A percentile compares a stretch with the other conserved stretches of the same genome.
Evolutionary conservation across 2,329 filamentous ascomycete species (phyloP).

Genomic region (Apiospora hydei): DNA sequence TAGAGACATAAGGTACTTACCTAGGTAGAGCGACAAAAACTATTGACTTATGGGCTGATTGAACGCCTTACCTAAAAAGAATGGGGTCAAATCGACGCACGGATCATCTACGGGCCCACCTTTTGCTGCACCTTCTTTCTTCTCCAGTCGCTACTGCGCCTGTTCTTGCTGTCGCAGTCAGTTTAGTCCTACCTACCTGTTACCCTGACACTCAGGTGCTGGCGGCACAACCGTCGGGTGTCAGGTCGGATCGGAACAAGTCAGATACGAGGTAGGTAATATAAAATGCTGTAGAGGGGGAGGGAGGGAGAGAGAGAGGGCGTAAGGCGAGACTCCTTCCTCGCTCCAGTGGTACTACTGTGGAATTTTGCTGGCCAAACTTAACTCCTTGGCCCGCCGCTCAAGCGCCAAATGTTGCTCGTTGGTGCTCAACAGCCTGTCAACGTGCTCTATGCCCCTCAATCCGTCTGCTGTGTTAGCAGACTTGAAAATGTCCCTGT

Average conservation of each 20-base stretch:
- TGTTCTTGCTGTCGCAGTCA: not conserved
- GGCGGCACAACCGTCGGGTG: too few relatives aligned
- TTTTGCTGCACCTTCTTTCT: not conserved
- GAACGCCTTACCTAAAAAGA: slow-evolving; percentile 9
- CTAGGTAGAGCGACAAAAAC: not conserved
- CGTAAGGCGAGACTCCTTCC: too few relatives aligned
- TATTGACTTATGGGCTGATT: slow-evolving; percentile 3
- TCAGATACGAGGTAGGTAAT: too few relatives aligned
- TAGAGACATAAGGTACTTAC: not conserved
- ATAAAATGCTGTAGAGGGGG: too few relatives aligned
- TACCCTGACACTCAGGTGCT: too few relatives aligned
- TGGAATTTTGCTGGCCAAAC: too few relatives aligned
- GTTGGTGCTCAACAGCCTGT: not conserved
- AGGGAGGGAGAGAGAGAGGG: too few relatives aligned
- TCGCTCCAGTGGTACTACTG: too few relatives aligned
- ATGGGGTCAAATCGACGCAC: not conserved
- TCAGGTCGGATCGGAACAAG: too few relatives aligned
- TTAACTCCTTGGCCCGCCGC: too few relatives aligned
- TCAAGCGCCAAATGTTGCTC: too few relatives aligned
- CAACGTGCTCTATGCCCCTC: not conserved
- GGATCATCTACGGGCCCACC: not conserved
- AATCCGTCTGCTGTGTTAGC: not conserved
- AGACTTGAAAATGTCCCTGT: too few relatives aligned
- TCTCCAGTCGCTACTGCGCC: not conserved
- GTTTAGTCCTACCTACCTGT: not conserved